Evolutionary conservation across 2,329 filamentous ascomycete species (phyloP).

Genomic region (Hymenotorrendiella dingleyae): DNA sequence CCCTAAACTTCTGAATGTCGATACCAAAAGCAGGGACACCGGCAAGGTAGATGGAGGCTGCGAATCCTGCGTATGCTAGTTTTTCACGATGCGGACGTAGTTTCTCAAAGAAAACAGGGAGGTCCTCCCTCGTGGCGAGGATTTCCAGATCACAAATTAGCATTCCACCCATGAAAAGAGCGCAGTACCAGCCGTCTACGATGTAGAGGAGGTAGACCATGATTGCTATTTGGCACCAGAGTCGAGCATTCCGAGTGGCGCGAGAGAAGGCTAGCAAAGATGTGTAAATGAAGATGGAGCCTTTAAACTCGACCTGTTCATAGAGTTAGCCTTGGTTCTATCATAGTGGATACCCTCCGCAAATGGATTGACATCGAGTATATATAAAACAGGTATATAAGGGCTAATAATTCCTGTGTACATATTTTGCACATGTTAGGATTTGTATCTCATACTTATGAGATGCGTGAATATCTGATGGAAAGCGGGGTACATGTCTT

Average conservation of each 20-base stretch:
- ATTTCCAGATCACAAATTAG: slow-evolving; percentile 56
- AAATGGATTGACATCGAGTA: too few species aligned
- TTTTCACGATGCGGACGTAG: slow-evolving; percentile 43
- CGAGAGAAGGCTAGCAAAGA: not conserved
- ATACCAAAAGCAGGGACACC: slow-evolving; percentile 52
- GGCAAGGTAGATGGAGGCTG: slow-evolving; percentile 49
- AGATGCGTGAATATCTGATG: too few species aligned
- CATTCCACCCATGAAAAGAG: slow-evolving; percentile 57
- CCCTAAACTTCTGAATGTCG: slow-evolving; percentile 42
- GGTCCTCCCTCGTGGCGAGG: slow-evolving; percentile 39
- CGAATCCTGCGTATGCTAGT: slow-evolving; percentile 48
- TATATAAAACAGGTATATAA: too few species aligned
- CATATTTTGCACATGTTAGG: too few species aligned
- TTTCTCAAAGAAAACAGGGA: slow-evolving; percentile 46
- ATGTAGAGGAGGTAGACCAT: slow-evolving; percentile 63
- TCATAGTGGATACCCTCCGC: too few species aligned
- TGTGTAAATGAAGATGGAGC: not conserved
- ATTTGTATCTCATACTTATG: too few species aligned
- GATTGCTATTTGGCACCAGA: slow-evolving; percentile 37
- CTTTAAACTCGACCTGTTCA: not conserved
- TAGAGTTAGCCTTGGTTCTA: not conserved
- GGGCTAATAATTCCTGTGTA: too few species aligned
- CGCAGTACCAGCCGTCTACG: slow-evolving; percentile 56
- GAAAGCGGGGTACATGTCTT: too few species aligned
- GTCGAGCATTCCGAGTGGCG: not conserved